Percentiles rank a stretch among this genome's conserved stretches.
These are phyloP conservation scores for Capronia epimyces DNA, from an alignment of 2,329 filamentous ascomycete species.

Conservation along the genomic window DNA sequence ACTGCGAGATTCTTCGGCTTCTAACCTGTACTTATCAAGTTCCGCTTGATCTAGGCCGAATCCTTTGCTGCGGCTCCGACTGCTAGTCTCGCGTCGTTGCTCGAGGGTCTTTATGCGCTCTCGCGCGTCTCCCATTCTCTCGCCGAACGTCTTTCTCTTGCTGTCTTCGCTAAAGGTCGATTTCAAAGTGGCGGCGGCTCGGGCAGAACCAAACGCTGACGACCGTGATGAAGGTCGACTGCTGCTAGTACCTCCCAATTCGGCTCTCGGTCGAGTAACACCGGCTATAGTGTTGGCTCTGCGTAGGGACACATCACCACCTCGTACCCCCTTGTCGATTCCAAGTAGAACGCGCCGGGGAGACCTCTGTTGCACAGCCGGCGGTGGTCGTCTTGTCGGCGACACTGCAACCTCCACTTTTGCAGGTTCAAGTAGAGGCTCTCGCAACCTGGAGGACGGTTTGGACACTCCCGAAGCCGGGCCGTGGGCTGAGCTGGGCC, in stretches of 20 bases:
- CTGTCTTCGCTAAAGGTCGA: not conserved
- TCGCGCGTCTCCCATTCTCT: conserved; percentile 69
- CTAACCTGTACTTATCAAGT: conserved; percentile 39
- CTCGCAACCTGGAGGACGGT: conserved; percentile 20
- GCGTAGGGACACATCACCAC: conserved; percentile 77
- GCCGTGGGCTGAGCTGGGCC: conserved; percentile 24
- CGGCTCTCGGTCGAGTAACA: conserved; percentile 5
- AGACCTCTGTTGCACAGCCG: conserved; percentile 57
- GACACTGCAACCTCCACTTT: conserved; percentile 72
- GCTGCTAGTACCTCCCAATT: not conserved
- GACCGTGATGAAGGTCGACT: conserved; percentile 18
- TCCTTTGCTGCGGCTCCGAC: conserved; percentile 39
- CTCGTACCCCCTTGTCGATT: conserved; percentile 81
- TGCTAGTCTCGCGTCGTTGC: conserved; percentile 36
- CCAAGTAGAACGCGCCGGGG: conserved; percentile 75
- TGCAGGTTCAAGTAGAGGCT: conserved; percentile 21
- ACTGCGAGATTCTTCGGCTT: conserved; percentile 33
- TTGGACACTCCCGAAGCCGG: conserved; percentile 27
- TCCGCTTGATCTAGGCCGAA: conserved; percentile 43
- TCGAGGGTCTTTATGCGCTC: conserved; percentile 37
- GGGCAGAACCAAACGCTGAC: conserved; percentile 28
- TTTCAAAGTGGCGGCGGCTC: conserved; percentile 13
- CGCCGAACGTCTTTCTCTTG: conserved; percentile 66
- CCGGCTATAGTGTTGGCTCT: conserved; percentile 46
- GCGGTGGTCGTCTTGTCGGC: conserved; percentile 50